Evolutionary conservation across 306 rosid genomes (phyloP), one percentile per base, ranked within the genome.

Genomic region (Abrus precatorius): DNA sequence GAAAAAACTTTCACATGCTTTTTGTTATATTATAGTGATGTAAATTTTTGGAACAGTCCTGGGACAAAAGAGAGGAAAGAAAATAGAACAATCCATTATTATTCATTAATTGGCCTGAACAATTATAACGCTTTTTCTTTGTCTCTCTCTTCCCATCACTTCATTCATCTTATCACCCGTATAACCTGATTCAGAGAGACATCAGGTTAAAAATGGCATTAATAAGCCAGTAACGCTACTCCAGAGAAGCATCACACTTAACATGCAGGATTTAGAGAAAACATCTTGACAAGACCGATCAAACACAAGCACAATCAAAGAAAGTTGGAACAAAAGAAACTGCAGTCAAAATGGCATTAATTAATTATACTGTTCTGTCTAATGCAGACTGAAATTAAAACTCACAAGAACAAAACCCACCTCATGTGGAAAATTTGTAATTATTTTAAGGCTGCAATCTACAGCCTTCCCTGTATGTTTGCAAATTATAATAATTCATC

Each of bases 361-460:
- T 7, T 9, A 65, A 59, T 71, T 5, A 70, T 57, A 80, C 30
- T 76, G 69, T 34, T 61, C 72, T 76, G 70, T 38, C 85, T 76
- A 40, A 76, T 56, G 53, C 87, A 80, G 84, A 76, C 45, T 68
- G 45, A 75, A 3, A 47, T 11, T 20, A 72, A 67, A 2, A 4
- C 62, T 77, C 36, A 60, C 1, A 43, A n/a, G 43, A 74, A 60
- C 72, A 70, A 84, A 81, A 81, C 83, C 80, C 85, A 76, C 57
- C 79, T 14, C 48, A 80, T 50, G 76, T 52, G 82, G 69, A 27
- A 69, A 77, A 55, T 67, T 61, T 41, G 1, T 5, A 77, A 77
- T 86, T 86, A 86, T 86, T 86, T 69, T 1, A 72, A 78, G 36
- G 75, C 75, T 68, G 67, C 36, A 67, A 65, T 1, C 70, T 36